Evolutionary conservation across 78 protist species (phyloP).

Genomic region (Polysphondylium violaceum): DNA sequence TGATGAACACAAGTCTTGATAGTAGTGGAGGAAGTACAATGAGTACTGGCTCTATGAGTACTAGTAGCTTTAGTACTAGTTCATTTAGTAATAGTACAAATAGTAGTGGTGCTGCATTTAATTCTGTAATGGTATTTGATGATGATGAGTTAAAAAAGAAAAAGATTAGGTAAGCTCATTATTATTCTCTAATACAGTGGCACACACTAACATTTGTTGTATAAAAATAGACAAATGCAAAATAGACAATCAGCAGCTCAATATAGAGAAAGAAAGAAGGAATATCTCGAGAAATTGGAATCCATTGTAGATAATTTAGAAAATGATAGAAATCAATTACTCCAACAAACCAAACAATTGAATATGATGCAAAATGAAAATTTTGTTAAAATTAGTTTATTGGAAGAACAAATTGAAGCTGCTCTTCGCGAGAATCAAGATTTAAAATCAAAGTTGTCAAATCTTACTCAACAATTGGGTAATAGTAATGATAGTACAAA

Average conservation of each 20-base stretch:
- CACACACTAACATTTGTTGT: neutral
- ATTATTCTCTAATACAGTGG: neutral
- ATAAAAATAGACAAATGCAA: slow-evolving; percentile 66
- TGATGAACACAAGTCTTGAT: slow-evolving; percentile 13
- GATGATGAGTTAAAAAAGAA: slow-evolving; percentile 31
- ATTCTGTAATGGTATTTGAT: slow-evolving; percentile 7
- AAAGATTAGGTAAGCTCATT: slow-evolving; percentile 15
- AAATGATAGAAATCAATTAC: slow-evolving; percentile 52
- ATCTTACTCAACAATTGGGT: slow-evolving; percentile 5
- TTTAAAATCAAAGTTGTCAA: slow-evolving; percentile 28
- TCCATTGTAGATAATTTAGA: slow-evolving; percentile 58
- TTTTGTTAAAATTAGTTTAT: slow-evolving; percentile 14
- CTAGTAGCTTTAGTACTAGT: neutral
- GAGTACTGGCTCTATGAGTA: neutral
- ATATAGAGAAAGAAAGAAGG: slow-evolving; percentile 72
- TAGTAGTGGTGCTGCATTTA: slow-evolving; percentile 11
- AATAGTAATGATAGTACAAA: neutral
- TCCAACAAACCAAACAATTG: slow-evolving; percentile 40
- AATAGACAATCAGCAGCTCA: slow-evolving; percentile 78
- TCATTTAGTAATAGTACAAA: slow-evolving; percentile 5
- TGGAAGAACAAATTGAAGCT: slow-evolving; percentile 50
- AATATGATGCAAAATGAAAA: slow-evolving; percentile 32
- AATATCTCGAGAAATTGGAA: slow-evolving; percentile 67
- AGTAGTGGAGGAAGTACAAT: slow-evolving; percentile 1
- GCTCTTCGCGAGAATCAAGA: slow-evolving; percentile 37